A percentile compares a stretch with the other conserved stretches of the same genome.
Conservation (phyloP, 345 rosid genomes). For the Euphorbia lathyris region DNA sequence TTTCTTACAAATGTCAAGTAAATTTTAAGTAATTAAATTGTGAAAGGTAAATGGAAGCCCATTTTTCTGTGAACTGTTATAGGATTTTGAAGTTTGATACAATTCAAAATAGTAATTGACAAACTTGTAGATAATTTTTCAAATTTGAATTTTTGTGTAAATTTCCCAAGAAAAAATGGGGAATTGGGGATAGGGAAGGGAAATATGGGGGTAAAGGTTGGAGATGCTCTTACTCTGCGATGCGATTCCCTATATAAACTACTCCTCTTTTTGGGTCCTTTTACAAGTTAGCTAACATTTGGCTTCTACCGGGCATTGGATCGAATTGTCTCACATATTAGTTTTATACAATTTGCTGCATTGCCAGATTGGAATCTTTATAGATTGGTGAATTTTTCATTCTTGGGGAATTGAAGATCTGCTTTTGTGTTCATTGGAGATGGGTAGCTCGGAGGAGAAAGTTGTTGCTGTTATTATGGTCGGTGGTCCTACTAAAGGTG, state of each 20-base stretch:
- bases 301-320: background rate
- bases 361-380: background rate
- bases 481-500: constrained; percentile 99
- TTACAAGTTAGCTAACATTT: background rate
- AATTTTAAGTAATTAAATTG: too few relatives aligned
- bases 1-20: too few relatives aligned
- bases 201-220: too few relatives aligned
- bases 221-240: too few relatives aligned
- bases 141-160: too few relatives aligned
- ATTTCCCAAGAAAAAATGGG: too few relatives aligned
- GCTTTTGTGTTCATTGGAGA: constrained; percentile 32
- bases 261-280: background rate
- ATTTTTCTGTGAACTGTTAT: too few relatives aligned
- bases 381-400: background rate
- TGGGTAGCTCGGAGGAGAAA: constrained; percentile 72
- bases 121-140: too few relatives aligned
- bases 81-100: too few relatives aligned
- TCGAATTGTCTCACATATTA: background rate
- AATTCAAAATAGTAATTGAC: too few relatives aligned
- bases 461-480: constrained; percentile 98
- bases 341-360: background rate
- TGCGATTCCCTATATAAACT: background rate
- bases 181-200: too few relatives aligned
- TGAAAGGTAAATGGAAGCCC: too few relatives aligned
- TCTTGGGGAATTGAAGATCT: constrained; percentile 36